These are phyloP conservation scores for Umbelopsis ramanniana DNA, from an alignment of 192 early-diverging fungal species.

Conservation along the genomic window DNA sequence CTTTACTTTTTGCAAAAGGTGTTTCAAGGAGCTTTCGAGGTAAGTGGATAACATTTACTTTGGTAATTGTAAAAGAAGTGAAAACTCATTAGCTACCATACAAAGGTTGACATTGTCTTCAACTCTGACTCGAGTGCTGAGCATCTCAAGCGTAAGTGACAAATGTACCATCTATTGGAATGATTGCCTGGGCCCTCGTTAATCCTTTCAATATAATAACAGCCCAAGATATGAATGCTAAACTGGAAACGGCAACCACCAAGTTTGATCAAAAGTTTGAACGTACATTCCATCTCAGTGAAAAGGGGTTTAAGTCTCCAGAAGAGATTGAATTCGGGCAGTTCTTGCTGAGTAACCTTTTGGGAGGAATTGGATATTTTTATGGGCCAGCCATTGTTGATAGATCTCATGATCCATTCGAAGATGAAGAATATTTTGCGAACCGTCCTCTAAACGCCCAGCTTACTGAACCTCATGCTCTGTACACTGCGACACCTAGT, in stretches of 20 bases:
- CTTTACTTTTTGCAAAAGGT: constrained; percentile 67
- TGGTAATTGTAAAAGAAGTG: not conserved
- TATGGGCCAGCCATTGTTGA: constrained; percentile 79
- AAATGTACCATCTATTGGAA: not conserved
- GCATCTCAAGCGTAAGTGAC: constrained; percentile 6
- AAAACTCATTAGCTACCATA: not conserved
- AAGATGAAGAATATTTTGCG: constrained; percentile 56
- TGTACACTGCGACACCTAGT: constrained; percentile 85
- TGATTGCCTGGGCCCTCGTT: not conserved
- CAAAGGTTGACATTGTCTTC: constrained; percentile 61
- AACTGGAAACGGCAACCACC: constrained; percentile 22
- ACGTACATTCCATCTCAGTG: constrained; percentile 62
- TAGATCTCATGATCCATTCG: constrained; percentile 62
- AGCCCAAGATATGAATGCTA: constrained; percentile 3
- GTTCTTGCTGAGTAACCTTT: constrained; percentile 76
- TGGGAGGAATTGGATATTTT: constrained; percentile 92
- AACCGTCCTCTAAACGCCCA: constrained; percentile 55
- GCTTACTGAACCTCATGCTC: constrained; percentile 63
- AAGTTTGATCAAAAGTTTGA: constrained; percentile 80
- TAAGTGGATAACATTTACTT: constrained; percentile 30
- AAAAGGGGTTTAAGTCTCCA: constrained; percentile 63
- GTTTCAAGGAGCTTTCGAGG: constrained; percentile 66
- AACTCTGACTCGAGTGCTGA: constrained; percentile 11
- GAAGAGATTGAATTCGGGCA: constrained; percentile 74
- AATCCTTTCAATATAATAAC: not conserved